Conservation (phyloP, 805 yeast species). For the Hanseniaspora lachancei region DNA sequence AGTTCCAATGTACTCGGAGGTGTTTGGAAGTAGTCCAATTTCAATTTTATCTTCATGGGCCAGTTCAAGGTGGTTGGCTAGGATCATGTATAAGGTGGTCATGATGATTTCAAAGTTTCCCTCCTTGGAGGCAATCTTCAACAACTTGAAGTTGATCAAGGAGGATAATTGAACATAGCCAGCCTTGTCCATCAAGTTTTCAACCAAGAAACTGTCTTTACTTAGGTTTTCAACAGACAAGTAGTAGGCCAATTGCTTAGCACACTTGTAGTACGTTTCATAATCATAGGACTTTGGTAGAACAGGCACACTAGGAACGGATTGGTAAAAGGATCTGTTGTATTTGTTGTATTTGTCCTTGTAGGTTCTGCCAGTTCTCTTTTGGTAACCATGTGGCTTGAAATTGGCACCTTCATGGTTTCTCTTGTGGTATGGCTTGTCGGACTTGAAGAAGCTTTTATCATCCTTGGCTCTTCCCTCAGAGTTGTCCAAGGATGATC, state of each 20-base stretch:
- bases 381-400: constrained; percentile 1
- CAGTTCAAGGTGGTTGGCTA: not conserved
- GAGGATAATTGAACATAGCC: constrained; percentile 59
- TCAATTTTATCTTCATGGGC: constrained; percentile 7
- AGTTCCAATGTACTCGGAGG: constrained; percentile 7
- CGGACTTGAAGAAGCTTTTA: not conserved
- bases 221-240: constrained; percentile 76
- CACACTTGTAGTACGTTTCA: constrained; percentile 24
- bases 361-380: constrained; percentile 1
- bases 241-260: constrained; percentile 72
- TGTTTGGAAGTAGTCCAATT: constrained; percentile 1
- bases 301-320: constrained; percentile 16
- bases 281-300: constrained; percentile 15
- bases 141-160: constrained; percentile 62
- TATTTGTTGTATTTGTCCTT: constrained; percentile 13
- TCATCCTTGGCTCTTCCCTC: not conserved
- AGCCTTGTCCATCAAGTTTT: constrained; percentile 32
- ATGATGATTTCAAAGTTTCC: constrained; percentile 22
- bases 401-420: not conserved
- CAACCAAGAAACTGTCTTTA: constrained; percentile 58
- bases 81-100: constrained; percentile 25
- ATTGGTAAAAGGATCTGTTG: constrained; percentile 14
- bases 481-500: not conserved
- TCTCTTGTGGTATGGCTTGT: constrained; percentile 11
- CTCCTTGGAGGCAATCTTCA: constrained; percentile 44